Conservation (phyloP, 345 rosid species). For the Sisymbrium altissimum region DNA sequence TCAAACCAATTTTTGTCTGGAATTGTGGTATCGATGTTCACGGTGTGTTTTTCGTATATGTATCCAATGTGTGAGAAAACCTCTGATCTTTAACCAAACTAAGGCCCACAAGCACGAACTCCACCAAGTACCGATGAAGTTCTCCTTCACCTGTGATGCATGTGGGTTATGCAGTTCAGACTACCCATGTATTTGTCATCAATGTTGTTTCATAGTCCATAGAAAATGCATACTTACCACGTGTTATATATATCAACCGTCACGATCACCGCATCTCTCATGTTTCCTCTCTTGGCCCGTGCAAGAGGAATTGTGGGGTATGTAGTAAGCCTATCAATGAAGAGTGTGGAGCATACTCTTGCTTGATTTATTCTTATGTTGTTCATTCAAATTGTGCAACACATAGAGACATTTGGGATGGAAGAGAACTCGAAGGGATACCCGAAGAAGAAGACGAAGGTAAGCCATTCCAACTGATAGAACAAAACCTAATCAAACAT, state of each 20-base stretch:
- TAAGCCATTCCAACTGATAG: neutral
- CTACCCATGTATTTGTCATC: no score
- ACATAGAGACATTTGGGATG: neutral
- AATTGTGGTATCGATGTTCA: no score
- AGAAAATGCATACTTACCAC: neutral
- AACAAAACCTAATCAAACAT: neutral
- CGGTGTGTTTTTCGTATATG: no score
- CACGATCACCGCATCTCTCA: neutral
- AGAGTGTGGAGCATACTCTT: neutral
- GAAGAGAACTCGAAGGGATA: neutral
- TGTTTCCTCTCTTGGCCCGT: neutral
- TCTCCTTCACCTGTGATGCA: neutral
- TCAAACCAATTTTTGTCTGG: no score
- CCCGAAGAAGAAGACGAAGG: neutral
- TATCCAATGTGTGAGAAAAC: no score
- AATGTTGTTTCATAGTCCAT: neutral
- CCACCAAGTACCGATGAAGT: neutral
- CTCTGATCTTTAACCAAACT: no score
- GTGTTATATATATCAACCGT: neutral
- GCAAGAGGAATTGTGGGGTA: neutral
- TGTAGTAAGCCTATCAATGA: neutral
- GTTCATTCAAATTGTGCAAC: neutral
- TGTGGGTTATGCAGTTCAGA: neutral
- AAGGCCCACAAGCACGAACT: neutral
- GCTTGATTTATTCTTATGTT: neutral